phyloP scores from a whole-genome alignment of 1,284 basidiomycete genomes.

The Phellopilus nigrolimitatus region DNA sequence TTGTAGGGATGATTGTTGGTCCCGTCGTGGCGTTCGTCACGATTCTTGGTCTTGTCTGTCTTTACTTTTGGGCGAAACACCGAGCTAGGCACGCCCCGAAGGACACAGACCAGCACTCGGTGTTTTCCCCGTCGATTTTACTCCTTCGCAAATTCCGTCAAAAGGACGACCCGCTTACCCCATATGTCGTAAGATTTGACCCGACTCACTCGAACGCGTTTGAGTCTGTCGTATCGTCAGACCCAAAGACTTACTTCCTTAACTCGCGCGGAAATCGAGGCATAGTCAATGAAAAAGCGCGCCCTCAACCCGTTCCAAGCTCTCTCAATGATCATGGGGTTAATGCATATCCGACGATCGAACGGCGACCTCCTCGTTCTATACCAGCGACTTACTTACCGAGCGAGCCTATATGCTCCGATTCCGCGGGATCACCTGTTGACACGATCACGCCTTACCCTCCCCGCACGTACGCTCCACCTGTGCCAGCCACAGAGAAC shows the following conservation, averaged over 20 bases:
- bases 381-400: constrained; percentile 1
- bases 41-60: neutral
- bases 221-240: constrained; percentile 2
- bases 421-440: neutral
- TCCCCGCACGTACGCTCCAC: neutral
- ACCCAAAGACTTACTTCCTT: neutral
- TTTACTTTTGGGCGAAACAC: constrained; percentile 10
- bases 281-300: neutral
- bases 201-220: neutral
- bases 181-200: constrained; percentile 4
- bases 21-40: constrained; percentile 7
- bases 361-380: neutral
- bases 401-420: neutral
- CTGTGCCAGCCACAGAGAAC: neutral
- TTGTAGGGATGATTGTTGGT: constrained; percentile 14
- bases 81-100: constrained; percentile 2
- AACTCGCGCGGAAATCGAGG: neutral
- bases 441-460: neutral
- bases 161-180: neutral
- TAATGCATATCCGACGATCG: neutral
- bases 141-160: constrained; percentile 8
- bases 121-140: constrained; percentile 12
- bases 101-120: neutral
- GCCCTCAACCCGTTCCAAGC: neutral
- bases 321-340: neutral